Evolutionary conservation across 2,329 filamentous ascomycete species (phyloP), one percentile per base, ranked within the genome.

Genomic region (Diatrype stigma): DNA sequence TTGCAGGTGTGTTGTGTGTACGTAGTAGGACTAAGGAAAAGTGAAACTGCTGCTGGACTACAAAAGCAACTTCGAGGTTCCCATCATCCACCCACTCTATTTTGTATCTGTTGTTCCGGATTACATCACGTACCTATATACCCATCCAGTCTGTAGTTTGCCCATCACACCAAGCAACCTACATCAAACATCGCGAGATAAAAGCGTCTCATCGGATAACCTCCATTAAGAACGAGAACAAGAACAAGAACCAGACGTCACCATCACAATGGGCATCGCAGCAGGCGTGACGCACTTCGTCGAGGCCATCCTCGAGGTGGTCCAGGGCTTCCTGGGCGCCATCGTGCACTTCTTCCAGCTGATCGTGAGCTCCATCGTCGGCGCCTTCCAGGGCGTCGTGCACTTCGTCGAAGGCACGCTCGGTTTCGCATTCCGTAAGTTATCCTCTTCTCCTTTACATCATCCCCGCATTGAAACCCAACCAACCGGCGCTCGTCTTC

Each of bases 351-450:
- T 59, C 38, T 65, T 66, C 57, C 52, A 61, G 51, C 51, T 52
- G 51, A 50, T 58, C 19, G 6, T 64, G 38, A 50, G 59, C 53
- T 32, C 49, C 34, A 48, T 64, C 44, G 19, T 58, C 32, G 54
- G 60, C 30, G 16, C 64, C 10, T 61, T 63, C 52, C 52, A 47
- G 26, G 56, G 50, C 7, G 51, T 62, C 11, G 58, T 60, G 19
- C 38, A 57, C 21, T 67, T 67, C 42, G 52, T 67, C 42, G 65
- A 67, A 53, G 59, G 62, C 19, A 64, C 63, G 19, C 58, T 67
- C 5, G 64, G 64, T 22, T 67, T 67, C 42, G 63, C 63, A 3
- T 53, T 67, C 38, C 61, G 65, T 67, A 56, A 54, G 65, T 62
- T 11, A 32, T 35, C 7, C 38, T 2, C n/a, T 1, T 28, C 40